phyloP scores from a whole-genome alignment of 2,329 filamentous ascomycete species.

The Alternaria consortialis region DNA sequence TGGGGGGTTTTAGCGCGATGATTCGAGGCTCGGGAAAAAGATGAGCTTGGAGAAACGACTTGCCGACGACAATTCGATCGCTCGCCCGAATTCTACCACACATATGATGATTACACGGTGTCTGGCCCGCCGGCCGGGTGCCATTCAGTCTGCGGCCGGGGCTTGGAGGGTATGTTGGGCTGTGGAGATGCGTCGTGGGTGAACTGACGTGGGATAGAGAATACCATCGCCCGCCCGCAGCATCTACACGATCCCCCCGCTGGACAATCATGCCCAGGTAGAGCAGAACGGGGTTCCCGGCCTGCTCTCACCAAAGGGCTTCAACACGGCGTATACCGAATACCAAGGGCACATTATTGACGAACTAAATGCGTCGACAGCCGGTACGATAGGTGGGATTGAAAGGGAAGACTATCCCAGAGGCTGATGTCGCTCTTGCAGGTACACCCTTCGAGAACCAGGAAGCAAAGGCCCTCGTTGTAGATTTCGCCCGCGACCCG shows the following conservation, averaged over 20 bases:
- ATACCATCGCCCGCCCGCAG: conserved; percentile 31
- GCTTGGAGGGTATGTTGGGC: conserved; percentile 34
- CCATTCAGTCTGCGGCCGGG: conserved; percentile 31
- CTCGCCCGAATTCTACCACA: conserved; percentile 21
- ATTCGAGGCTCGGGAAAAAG: conserved; percentile 32
- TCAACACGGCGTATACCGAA: conserved; percentile 79
- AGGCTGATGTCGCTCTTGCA: conserved; percentile 46
- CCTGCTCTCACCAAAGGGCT: conserved; percentile 74
- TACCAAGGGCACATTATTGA: conserved; percentile 80
- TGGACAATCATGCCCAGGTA: conserved; percentile 59
- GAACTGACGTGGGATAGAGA: conserved; percentile 43
- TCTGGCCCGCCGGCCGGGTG: conserved; percentile 41
- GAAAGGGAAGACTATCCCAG: not conserved
- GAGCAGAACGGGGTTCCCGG: conserved; percentile 68
- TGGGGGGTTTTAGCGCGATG: conserved; percentile 28
- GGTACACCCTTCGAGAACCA: conserved; percentile 71
- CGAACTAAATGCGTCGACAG: conserved; percentile 77
- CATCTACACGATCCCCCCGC: conserved; percentile 59
- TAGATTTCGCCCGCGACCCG: conserved; percentile 81
- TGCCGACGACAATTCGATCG: conserved; percentile 18
- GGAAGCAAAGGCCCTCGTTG: conserved; percentile 71
- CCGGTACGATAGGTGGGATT: conserved; percentile 62
- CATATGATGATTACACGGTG: conserved; percentile 47
- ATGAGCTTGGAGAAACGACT: conserved; percentile 27
- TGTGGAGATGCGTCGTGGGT: conserved; percentile 13